phyloP scores from a whole-genome alignment of 2,329 filamentous ascomycete species.

The Eutypella sp. region DNA sequence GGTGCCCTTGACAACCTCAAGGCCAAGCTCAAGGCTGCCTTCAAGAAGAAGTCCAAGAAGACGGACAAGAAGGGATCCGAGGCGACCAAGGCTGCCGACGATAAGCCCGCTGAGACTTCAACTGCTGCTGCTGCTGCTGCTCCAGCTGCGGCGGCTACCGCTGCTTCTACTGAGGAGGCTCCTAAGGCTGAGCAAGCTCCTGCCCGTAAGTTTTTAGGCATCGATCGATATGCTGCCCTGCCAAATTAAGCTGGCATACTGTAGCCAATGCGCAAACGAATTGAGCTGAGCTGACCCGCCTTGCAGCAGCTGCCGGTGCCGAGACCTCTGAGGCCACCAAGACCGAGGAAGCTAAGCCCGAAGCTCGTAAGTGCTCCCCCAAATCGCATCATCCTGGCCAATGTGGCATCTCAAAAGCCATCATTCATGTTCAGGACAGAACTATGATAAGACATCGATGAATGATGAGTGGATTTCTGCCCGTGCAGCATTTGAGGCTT shows the following conservation, averaged over 20 bases:
- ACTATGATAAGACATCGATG: neutral
- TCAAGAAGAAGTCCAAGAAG: slow-evolving; percentile 40
- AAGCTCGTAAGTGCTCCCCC: neutral
- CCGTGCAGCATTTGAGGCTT: too few species aligned
- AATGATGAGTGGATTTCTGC: too few species aligned
- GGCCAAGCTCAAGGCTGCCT: slow-evolving; percentile 49
- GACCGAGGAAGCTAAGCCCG: neutral
- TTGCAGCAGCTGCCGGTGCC: neutral
- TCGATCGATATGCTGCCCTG: slow-evolving; percentile 1
- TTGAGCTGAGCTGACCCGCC: neutral
- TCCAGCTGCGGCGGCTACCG: slow-evolving; percentile 15
- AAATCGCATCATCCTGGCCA: neutral
- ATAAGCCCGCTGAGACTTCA: slow-evolving; percentile 24
- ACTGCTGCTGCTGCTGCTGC: slow-evolving; percentile 27
- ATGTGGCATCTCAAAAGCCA: neutral
- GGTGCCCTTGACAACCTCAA: slow-evolving; percentile 50
- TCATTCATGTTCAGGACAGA: neutral
- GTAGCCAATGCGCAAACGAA: neutral
- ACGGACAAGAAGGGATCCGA: slow-evolving; percentile 27
- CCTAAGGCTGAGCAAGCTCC: neutral
- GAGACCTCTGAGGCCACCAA: neutral
- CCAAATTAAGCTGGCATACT: neutral
- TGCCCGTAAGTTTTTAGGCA: slow-evolving; percentile 18
- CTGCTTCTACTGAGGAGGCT: slow-evolving; percentile 3
- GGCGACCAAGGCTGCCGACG: slow-evolving; percentile 18